Evolutionary conservation across 805 yeast species (phyloP).

Genomic region (Candida sithepensis): DNA sequence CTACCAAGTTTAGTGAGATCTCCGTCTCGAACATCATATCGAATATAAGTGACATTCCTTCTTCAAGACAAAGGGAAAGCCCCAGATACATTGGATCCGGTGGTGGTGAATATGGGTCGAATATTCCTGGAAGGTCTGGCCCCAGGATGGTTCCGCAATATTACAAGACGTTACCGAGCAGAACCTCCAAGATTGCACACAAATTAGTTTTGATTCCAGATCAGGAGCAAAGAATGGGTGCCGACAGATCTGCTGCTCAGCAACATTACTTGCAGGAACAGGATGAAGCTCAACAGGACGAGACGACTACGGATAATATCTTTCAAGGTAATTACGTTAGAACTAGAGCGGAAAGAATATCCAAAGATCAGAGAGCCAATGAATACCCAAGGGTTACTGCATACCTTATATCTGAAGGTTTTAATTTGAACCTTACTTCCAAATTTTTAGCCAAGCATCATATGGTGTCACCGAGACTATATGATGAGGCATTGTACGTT

Average conservation of each 20-base stretch:
- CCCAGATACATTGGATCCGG: conserved; percentile 19
- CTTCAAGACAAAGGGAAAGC: conserved; percentile 46
- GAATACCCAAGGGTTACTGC: conserved; percentile 87
- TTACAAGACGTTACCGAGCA: conserved; percentile 54
- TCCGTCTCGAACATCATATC: conserved; percentile 77
- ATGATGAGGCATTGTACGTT: conserved; percentile 90
- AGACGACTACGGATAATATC: conserved; percentile 33
- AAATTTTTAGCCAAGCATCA: conserved; percentile 67
- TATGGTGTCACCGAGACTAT: conserved; percentile 78
- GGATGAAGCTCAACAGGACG: conserved; percentile 12
- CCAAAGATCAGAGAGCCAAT: conserved; percentile 55
- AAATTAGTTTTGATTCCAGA: conserved; percentile 85
- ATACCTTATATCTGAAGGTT: conserved; percentile 81
- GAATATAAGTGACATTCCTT: conserved; percentile 82
- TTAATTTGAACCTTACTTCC: conserved; percentile 59
- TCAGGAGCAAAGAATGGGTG: conserved; percentile 25
- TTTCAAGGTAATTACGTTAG: conserved; percentile 29
- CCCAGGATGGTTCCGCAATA: conserved; percentile 41
- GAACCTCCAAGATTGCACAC: conserved; percentile 85
- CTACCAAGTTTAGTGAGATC: conserved; percentile 62
- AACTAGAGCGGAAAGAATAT: conserved; percentile 51
- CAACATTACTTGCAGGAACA: conserved; percentile 5
- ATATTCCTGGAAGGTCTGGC: conserved; percentile 16
- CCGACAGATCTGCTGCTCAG: neutral
- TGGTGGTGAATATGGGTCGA: conserved; percentile 10